Evolutionary conservation across 2,329 filamentous ascomycete genomes (phyloP), one percentile per base, ranked within the genome.

Genomic region (Penicillium griseofulvum): DNA sequence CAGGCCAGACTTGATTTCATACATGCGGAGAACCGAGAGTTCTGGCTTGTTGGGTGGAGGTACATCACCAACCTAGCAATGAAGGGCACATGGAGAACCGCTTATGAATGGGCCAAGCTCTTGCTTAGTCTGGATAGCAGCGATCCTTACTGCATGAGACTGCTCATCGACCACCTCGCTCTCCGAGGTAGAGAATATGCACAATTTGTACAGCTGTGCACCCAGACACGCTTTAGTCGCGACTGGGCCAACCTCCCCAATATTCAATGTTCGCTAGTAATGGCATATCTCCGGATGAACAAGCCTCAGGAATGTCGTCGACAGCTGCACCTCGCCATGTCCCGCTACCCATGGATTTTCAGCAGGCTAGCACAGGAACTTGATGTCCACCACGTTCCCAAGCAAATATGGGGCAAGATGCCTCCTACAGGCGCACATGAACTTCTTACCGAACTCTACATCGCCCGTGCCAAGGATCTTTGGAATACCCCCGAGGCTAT

Each of bases 71-170:
- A 90, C 62, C 79, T 99, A 22, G 82, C 91, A 16, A 87, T 91
- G 75, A 93, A 95, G 65, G 91, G 92, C n/a, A 97, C 93, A 1
- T 96, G 91, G 80, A 83, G 91, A 44, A 97, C 94, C 0, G 91
- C 91, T 0, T 85, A 96, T 45, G 94, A 97, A 73, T 99, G 94
- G 92, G 84, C 90, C 7, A 96, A 94, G 74, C 76, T 97, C 6
- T 78, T 97, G 10, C 80, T 95, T 29, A 84, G 87, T 55, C 75
- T 97, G 55, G 85, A 91, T 62, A 85, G 86, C 4, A 77, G 80
- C 4, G 94, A 99, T 68, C 91, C 91, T 0, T 97, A 96, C 66
- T 89, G 85, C 44, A 84, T 96, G 67, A 82, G 87, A 57, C 83
- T 96, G 52, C 82, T 91, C 59, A 84, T 96, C 46, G 93, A 97